Evolutionary conservation across 768 basidiomycete species (phyloP).

Genomic region (Phylloporus arenicola): DNA sequence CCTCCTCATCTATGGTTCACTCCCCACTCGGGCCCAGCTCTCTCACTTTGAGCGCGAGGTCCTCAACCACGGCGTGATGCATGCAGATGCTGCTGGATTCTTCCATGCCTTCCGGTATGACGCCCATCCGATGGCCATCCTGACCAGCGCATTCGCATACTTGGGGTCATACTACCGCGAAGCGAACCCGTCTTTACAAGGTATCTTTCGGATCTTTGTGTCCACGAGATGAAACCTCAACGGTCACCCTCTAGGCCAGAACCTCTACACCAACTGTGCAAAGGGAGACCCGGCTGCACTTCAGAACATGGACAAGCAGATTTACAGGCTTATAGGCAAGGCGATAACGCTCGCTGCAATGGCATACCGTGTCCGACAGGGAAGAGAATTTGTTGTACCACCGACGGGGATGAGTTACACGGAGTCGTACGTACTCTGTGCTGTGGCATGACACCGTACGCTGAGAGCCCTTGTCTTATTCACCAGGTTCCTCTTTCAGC

Average conservation of each 20-base stretch:
- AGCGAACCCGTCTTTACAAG: conserved; percentile 84
- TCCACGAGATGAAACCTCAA: conserved; percentile 2
- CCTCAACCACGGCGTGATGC: conserved; percentile 65
- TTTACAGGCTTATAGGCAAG: conserved; percentile 83
- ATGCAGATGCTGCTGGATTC: conserved; percentile 65
- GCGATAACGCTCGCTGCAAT: conserved; percentile 89
- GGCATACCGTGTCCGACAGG: conserved; percentile 91
- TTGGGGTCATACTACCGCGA: conserved; percentile 84
- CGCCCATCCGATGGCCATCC: conserved; percentile 88
- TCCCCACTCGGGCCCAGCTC: conserved; percentile 61
- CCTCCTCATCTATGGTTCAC: conserved; percentile 81
- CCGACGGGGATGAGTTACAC: conserved; percentile 80
- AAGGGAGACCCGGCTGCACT: conserved; percentile 62
- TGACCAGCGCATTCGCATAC: conserved; percentile 83
- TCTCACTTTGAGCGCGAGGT: conserved; percentile 68
- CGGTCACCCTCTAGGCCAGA: conserved; percentile 50
- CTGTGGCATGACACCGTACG: background rate
- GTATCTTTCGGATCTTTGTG: conserved; percentile 28
- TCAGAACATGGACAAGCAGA: conserved; percentile 86
- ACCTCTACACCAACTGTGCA: conserved; percentile 66
- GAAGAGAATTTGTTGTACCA: conserved; percentile 80
- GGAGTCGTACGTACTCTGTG: conserved; percentile 51
- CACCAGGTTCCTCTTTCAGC: conserved; percentile 78
- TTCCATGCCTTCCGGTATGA: conserved; percentile 80
- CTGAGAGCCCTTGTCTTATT: background rate